phyloP scores from a whole-genome alignment of 441 rosid species.

The Theobroma grandiflorum region DNA sequence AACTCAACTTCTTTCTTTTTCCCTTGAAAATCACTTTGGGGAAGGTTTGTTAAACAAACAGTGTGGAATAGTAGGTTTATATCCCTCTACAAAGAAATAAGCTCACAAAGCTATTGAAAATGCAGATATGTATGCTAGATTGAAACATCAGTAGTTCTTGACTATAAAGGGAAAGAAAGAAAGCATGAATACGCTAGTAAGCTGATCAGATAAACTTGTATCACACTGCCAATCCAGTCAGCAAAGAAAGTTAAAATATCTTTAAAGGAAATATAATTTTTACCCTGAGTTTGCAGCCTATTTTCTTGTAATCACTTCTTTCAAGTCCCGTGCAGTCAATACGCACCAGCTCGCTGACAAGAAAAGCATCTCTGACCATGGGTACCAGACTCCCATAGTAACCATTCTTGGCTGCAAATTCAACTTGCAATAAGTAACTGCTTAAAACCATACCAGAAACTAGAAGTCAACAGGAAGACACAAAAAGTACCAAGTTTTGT shows the following conservation, averaged over 20 bases:
- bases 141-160: neutral
- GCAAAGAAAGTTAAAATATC: neutral
- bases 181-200: neutral
- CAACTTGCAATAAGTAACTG: constrained; percentile 30
- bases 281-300: constrained; percentile 92
- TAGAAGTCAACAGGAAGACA: constrained; percentile 13
- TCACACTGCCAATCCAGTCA: neutral
- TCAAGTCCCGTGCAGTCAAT: constrained; percentile 89
- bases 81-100: neutral
- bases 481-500: constrained; percentile 70
- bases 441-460: neutral
- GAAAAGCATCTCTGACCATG: constrained; percentile 93
- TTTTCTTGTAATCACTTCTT: constrained; percentile 87
- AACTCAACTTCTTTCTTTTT: neutral
- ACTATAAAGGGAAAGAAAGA: constrained; percentile 1
- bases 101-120: neutral
- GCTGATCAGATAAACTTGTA: neutral
- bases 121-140: neutral
- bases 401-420: constrained; percentile 84
- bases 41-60: neutral
- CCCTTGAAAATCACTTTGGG: neutral
- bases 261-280: constrained; percentile 18
- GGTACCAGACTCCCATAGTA: constrained; percentile 87
- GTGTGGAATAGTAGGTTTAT: neutral
- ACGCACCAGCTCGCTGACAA: constrained; percentile 68